Percentiles rank a stretch among this genome's conserved stretches.
phyloP scores from a whole-genome alignment of 305 asterid species.

The Fraxinus greggii region DNA sequence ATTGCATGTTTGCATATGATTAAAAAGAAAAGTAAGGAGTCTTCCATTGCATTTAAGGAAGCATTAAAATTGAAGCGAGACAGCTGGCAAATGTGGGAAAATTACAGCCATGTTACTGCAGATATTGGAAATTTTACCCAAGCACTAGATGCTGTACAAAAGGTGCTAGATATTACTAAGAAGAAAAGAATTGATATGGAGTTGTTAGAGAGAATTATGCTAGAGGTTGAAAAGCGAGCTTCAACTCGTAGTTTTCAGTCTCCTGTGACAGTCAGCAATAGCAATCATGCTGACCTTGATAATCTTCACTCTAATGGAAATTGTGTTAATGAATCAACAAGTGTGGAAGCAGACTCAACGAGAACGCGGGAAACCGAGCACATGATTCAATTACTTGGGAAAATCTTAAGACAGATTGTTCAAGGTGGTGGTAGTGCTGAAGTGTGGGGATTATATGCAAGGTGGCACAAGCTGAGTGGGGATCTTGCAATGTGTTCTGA shows the following conservation, averaged over 20 bases:
- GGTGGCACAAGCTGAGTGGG: conserved; percentile 89
- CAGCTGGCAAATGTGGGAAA: conserved; percentile 99
- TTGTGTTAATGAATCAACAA: conserved; percentile 21
- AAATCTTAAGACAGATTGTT: conserved; percentile 57
- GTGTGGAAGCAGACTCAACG: conserved; percentile 31
- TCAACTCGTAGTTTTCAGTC: conserved; percentile 26
- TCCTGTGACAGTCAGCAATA: conserved; percentile 12
- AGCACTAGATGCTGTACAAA: conserved; percentile 76
- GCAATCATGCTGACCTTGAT: conserved; percentile 13
- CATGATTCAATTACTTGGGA: conserved; percentile 62
- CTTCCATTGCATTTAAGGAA: conserved; percentile 92
- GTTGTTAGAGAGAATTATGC: conserved; percentile 63
- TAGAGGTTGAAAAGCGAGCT: conserved; percentile 54
- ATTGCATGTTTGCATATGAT: conserved; percentile 89
- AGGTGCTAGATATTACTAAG: conserved; percentile 61
- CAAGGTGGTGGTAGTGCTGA: conserved; percentile 66
- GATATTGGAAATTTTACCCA: conserved; percentile 71
- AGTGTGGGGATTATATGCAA: conserved; percentile 76
- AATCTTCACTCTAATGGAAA: conserved; percentile 24
- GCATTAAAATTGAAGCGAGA: conserved; percentile 83
- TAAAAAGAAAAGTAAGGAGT: conserved; percentile 73
- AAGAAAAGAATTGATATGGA: conserved; percentile 58
- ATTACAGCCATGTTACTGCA: conserved; percentile 84
- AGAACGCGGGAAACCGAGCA: conserved; percentile 56
- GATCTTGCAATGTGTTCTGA: conserved; percentile 89